Evolutionary conservation across 768 basidiomycete genomes (phyloP).

Genomic region (Boletus sp.): DNA sequence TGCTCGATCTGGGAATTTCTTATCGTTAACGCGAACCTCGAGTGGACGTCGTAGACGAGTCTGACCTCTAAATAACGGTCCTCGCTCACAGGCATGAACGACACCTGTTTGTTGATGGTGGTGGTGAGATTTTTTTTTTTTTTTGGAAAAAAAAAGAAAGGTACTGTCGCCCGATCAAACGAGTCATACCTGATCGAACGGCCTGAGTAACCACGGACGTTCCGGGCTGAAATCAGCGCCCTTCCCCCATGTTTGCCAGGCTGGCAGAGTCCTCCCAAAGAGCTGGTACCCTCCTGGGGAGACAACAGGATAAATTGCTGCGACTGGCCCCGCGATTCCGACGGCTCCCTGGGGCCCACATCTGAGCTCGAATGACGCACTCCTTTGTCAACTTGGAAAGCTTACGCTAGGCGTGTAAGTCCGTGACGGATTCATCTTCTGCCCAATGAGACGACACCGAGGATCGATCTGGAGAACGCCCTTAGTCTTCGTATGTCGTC

Average conservation of each 20-base stretch:
- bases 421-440: constrained; percentile 74
- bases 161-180: background rate
- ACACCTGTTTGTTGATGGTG: constrained; percentile 36
- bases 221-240: constrained; percentile 44
- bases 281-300: constrained; percentile 67
- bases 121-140: too few relatives aligned
- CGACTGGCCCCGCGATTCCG: constrained; percentile 64
- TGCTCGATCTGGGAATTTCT: constrained; percentile 40
- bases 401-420: constrained; percentile 60
- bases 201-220: constrained; percentile 56
- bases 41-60: background rate
- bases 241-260: constrained; percentile 63
- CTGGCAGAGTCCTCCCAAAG: constrained; percentile 58
- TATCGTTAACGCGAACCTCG: background rate
- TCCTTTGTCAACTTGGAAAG: background rate
- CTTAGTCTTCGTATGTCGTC: background rate
- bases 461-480: constrained; percentile 46
- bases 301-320: constrained; percentile 63
- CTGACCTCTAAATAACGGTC: constrained; percentile 46
- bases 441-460: constrained; percentile 54
- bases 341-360: constrained; percentile 49
- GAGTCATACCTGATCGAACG: constrained; percentile 54
- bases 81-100: constrained; percentile 47
- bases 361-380: background rate
- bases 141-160: too few relatives aligned